Conservation (phyloP, 352 stramenopile genomes). For the Pythium scleroteichum region DNA sequence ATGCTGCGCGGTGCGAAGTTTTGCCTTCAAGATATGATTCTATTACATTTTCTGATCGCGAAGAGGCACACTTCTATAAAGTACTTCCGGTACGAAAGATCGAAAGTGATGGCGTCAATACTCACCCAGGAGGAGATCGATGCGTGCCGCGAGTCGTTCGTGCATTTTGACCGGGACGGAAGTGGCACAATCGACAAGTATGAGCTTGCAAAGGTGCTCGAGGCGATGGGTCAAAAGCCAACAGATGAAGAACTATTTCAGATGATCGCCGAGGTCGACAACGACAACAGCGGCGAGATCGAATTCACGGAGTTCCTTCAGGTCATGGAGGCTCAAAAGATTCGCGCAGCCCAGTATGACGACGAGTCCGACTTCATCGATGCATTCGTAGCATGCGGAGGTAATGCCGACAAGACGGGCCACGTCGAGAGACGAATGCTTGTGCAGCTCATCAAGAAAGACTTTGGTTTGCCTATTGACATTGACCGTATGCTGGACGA, state of each 20-base stretch:
- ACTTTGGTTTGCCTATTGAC: conserved; percentile 95
- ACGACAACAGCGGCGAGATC: conserved; percentile 94
- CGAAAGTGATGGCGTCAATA: conserved; percentile 62
- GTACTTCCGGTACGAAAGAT: no score
- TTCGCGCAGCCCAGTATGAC: conserved; percentile 92
- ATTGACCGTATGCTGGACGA: conserved; percentile 96
- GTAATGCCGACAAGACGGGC: conserved; percentile 89
- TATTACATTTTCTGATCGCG: background rate
- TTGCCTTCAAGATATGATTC: background rate
- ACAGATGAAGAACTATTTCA: conserved; percentile 98
- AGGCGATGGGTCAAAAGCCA: conserved; percentile 96
- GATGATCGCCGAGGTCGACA: conserved; percentile 95
- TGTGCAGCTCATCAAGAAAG: conserved; percentile 95
- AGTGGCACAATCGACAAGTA: conserved; percentile 95
- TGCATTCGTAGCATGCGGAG: conserved; percentile 95
- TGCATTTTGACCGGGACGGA: conserved; percentile 97
- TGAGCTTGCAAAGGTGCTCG: conserved; percentile 93
- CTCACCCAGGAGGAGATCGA: conserved; percentile 97
- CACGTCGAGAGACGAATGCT: conserved; percentile 90
- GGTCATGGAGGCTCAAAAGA: conserved; percentile 97
- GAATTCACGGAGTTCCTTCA: conserved; percentile 98
- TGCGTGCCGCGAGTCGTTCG: conserved; percentile 94
- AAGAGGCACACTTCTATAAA: conserved; percentile 4
- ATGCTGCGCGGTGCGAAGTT: no score
- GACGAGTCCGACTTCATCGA: conserved; percentile 98